Evolutionary conservation across 208 protist species (phyloP), one percentile per base, ranked within the genome.

Genomic region (Trypanosomatidae sp.): DNA sequence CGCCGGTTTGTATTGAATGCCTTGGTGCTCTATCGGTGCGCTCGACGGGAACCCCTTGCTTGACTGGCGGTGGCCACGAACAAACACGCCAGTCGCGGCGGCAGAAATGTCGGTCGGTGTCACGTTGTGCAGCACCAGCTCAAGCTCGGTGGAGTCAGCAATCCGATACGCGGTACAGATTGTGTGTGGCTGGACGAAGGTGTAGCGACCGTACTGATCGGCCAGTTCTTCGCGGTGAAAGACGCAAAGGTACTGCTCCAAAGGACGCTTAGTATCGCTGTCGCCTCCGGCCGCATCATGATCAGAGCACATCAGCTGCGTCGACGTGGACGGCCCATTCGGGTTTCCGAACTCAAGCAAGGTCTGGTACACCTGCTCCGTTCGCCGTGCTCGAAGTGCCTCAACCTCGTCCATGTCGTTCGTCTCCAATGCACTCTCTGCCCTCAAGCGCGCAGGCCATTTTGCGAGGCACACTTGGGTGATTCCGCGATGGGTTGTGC

Each of bases 181-280:
- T 12, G 83, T 90, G 10, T 77, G 81, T 0, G 88, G 81, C 43
- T 90, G 79, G 41, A 79, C 74, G 36, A 82, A 79, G 25, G 81
- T 82, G 76, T 87, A 92, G 33, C 87, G 80, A 53, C 86, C 88
- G 22, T 77, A 76, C 36, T 79, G 64, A 59, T 91, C 86, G 36
- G 84, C 81, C 50, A 91, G 74, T 39, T 93, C 91, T 62, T 95
- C 91, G 1, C 78, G 76, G 73, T 95, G 83, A 58, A 95, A 95
- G 3, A 95, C 88, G 66, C 88, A 92, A 8, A 95, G 80, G 70
- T 91, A 93, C 66, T 93, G 83, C 30, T 85, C 69, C 53, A 76
- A 25, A 50, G 41, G 8, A 5, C 52, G 43, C n/a, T 3, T 39
- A 0, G 19, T 43, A 5, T 73, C 67, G 13, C 17, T 10, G 9